Conservation (phyloP, 345 rosid species). For the Rubroshorea leprosula region DNA sequence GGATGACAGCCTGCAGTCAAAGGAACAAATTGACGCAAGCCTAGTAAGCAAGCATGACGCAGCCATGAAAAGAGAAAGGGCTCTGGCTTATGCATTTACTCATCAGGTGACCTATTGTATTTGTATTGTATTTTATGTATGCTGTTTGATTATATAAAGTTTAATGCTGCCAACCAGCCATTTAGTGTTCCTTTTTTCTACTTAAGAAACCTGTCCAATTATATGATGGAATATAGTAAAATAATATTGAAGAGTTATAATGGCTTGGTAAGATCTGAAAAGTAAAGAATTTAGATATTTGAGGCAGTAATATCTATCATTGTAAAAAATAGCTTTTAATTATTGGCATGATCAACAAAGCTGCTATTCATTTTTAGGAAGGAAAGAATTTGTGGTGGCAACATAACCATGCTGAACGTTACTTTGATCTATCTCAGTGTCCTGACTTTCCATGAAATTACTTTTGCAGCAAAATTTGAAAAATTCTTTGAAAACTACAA, state of each 20-base stretch:
- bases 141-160: not conserved
- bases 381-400: too few relatives aligned
- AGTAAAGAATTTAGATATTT: not conserved
- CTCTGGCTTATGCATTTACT: slow-evolving; percentile 78
- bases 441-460: too few relatives aligned
- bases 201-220: not conserved
- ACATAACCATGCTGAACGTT: too few relatives aligned
- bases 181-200: not conserved
- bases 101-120: too few relatives aligned
- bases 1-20: slow-evolving; percentile 89
- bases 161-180: slow-evolving; percentile 1
- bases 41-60: slow-evolving; percentile 82
- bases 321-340: not conserved
- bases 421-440: not conserved
- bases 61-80: slow-evolving; percentile 85
- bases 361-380: too few relatives aligned
- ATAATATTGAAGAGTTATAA: not conserved
- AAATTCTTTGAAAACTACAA: slow-evolving; percentile 52
- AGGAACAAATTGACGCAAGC: slow-evolving; percentile 78
- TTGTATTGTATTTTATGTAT: not conserved
- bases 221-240: not conserved
- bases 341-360: too few relatives aligned
- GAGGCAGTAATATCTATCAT: not conserved
- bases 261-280: not conserved
- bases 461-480: slow-evolving; percentile 74